Evolutionary conservation across 345 rosid species (phyloP), one percentile per base, ranked within the genome.

Genomic region (Brassica carinata): DNA sequence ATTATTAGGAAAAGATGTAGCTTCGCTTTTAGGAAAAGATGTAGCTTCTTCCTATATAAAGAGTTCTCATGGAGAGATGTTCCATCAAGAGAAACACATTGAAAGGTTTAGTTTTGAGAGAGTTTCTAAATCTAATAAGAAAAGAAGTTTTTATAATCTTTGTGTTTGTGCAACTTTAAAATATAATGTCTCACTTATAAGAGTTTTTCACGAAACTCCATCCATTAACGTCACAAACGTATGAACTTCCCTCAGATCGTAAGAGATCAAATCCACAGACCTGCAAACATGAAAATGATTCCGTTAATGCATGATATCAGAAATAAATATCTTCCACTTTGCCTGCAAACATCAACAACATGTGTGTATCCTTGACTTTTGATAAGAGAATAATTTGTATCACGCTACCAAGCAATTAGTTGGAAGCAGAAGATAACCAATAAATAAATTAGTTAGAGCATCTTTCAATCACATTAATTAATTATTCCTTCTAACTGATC

Each of bases 171-270:
- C n/a, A n/a, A n/a, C n/a, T n/a, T n/a, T n/a, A n/a, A n/a, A n/a
- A n/a, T n/a, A n/a, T n/a, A n/a, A n/a, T n/a, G n/a, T n/a, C 87
- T 89, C 86, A 96, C 98, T 96, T 94, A 81, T 96, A 85, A 27
- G 99, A 96, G 86, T 96, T 96, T 88, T 96, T 96, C 85, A 96
- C 99, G 82, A 94, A 96, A 88, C 99, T 96, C 99, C 99, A 96
- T 69, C 99, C 99, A 85, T 96, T 96, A 74, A 96, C 99, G 82
- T 96, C 99, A 79, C 98, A 96, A 64, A 94, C 98, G 78, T 94
- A 96, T 26, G 98, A 96, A 27, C 96, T 88, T 43, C 99, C 99
- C 79, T 92, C 99, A 51, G 94, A 90, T 67, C 99, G 96, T 87
- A 96, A 79, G 17, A 96, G 98, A 90, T 96, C 99, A 83, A 96